A percentile compares a stretch with the other conserved stretches of the same genome.
These are phyloP conservation scores for Thermothelomyces thermophilus DNA, from an alignment of 2,329 filamentous ascomycete species.

Conservation along the genomic window DNA sequence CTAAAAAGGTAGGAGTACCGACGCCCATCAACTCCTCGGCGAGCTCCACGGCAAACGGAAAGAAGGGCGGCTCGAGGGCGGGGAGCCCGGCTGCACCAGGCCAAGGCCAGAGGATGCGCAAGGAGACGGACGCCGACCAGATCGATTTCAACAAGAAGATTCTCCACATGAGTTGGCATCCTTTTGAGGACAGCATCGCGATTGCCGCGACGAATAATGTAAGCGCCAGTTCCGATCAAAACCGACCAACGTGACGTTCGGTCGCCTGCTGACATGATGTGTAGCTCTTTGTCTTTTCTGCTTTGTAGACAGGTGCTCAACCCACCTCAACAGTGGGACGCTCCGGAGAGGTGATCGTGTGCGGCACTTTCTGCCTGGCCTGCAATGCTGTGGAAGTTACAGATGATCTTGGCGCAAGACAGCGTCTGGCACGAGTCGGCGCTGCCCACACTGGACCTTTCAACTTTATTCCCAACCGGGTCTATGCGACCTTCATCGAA, in stretches of 20 bases:
- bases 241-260: neutral
- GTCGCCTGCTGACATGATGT: conserved; percentile 19
- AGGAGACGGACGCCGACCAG: conserved; percentile 98
- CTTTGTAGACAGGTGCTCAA: conserved; percentile 21
- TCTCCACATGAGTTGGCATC: conserved; percentile 99
- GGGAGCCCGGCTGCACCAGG: conserved; percentile 76
- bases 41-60: conserved; percentile 67
- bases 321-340: conserved; percentile 4
- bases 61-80: conserved; percentile 83
- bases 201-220: conserved; percentile 99
- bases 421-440: neutral
- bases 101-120: conserved; percentile 90
- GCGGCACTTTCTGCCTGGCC: neutral
- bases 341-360: neutral
- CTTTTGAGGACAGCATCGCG: conserved; percentile 97
- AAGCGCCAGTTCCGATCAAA: conserved; percentile 40
- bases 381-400: neutral
- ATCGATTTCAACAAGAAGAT: conserved; percentile 99
- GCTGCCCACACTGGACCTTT: neutral
- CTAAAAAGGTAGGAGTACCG: conserved; percentile 97
- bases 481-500: neutral
- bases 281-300: conserved; percentile 33
- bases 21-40: conserved; percentile 86
- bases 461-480: neutral
- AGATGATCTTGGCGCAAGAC: neutral